Percentiles rank a stretch among this genome's conserved stretches.
phyloP scores from a whole-genome alignment of 129 eudicot genomes.

The Deinandra increscens region DNA sequence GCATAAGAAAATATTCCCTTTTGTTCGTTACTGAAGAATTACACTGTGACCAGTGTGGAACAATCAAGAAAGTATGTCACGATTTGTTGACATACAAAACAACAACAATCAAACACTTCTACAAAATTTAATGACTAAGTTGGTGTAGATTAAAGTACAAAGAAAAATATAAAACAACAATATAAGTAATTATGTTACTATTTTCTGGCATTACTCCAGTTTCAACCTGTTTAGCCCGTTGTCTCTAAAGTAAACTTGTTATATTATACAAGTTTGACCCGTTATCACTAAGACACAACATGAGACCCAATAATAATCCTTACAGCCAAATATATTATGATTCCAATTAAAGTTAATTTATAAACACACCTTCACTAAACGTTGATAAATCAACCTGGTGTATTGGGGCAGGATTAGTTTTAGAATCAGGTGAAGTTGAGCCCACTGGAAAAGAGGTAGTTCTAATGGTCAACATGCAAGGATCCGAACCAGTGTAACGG shows the following conservation, averaged over 20 bases:
- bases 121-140: background rate
- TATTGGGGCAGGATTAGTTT: slow-evolving; percentile 58
- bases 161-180: background rate
- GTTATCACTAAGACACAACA: background rate
- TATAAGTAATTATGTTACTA: background rate
- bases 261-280: background rate
- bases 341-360: slow-evolving; percentile 15
- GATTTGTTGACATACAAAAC: background rate
- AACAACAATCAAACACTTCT: background rate
- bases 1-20: background rate
- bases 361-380: slow-evolving; percentile 67
- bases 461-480: slow-evolving; percentile 85
- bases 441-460: slow-evolving; percentile 71
- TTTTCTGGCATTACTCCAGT: background rate
- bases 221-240: background rate
- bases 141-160: background rate
- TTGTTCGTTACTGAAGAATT: background rate
- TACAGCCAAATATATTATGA: background rate
- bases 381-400: slow-evolving; percentile 79
- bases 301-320: background rate
- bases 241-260: background rate
- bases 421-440: slow-evolving; percentile 36
- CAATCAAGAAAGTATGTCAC: background rate
- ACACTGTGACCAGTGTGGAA: background rate
- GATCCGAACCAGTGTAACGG: slow-evolving; percentile 72